A percentile compares a stretch with the other conserved stretches of the same genome.
Evolutionary conservation across 2,329 filamentous ascomycete genomes (phyloP).

Genomic region (Talaromyces sp.): DNA sequence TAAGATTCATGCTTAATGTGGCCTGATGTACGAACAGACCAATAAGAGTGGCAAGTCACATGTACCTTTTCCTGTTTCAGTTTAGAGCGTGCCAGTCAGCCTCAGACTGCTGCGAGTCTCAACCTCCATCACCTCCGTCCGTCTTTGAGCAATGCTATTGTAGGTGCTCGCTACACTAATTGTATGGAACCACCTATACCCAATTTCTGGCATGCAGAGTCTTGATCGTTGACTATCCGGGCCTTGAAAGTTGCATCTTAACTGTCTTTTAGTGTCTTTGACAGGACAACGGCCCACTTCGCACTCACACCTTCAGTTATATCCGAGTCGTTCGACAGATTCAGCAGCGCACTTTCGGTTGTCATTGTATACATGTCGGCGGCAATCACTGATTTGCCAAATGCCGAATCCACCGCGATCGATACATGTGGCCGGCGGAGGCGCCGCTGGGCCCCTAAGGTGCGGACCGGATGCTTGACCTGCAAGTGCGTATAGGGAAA

Average conservation of each 20-base stretch:
- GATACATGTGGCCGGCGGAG: background rate
- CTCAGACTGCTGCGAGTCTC: background rate
- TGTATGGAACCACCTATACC: background rate
- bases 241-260: background rate
- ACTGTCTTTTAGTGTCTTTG: background rate
- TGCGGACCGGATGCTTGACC: conserved; percentile 17
- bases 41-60: background rate
- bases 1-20: background rate
- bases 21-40: background rate
- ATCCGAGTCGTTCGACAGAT: background rate
- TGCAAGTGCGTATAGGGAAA: conserved; percentile 14
- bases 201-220: background rate
- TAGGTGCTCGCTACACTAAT: background rate
- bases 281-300: background rate
- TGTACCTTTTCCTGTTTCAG: background rate
- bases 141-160: background rate
- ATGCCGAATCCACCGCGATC: background rate
- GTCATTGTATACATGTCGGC: background rate
- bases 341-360: background rate
- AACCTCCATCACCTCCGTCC: background rate
- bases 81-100: background rate
- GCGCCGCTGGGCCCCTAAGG: conserved; percentile 17
- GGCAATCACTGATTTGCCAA: background rate
- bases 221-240: background rate
- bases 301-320: background rate